Conservation (phyloP, 352 stramenopile genomes). For the Hyaloperonospora brassicae region DNA sequence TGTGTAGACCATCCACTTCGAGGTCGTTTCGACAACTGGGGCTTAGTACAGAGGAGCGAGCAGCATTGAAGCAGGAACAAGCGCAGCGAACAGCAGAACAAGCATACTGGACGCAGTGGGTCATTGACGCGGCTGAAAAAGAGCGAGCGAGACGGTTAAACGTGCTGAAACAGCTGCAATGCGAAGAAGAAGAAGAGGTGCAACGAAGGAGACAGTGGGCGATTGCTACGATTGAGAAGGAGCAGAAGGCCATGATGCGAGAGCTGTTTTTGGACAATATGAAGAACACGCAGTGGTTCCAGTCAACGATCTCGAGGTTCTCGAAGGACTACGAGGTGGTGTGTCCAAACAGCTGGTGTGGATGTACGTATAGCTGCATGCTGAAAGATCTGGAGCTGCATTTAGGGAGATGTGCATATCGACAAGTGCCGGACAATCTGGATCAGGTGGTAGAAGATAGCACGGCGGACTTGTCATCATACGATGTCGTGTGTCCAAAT, state of each 20-base stretch:
- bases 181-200: slow-evolving; percentile 68
- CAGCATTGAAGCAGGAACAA: slow-evolving; percentile 12
- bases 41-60: slow-evolving; percentile 12
- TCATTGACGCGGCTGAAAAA: slow-evolving; percentile 74
- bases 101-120: slow-evolving; percentile 74
- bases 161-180: slow-evolving; percentile 59
- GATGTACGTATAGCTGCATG: slow-evolving; percentile 83
- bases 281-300: slow-evolving; percentile 87
- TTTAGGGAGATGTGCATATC: slow-evolving; percentile 55
- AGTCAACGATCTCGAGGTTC: slow-evolving; percentile 73
- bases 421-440: slow-evolving; percentile 68
- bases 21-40: slow-evolving; percentile 6
- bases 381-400: slow-evolving; percentile 67
- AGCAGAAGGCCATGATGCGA: slow-evolving; percentile 71
- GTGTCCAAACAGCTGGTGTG: slow-evolving; percentile 81
- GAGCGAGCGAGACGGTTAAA: slow-evolving; percentile 59
- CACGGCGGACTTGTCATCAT: slow-evolving; percentile 63
- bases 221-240: slow-evolving; percentile 71
- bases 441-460: slow-evolving; percentile 53
- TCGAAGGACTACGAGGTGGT: slow-evolving; percentile 79
- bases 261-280: slow-evolving; percentile 84
- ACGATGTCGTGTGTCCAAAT: slow-evolving; percentile 81
- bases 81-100: slow-evolving; percentile 35
- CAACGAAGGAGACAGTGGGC: slow-evolving; percentile 58
- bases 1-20: neutral